These are phyloP conservation scores for Exophiala lecanii-corni DNA, from an alignment of 2,329 filamentous ascomycete genomes.

Conservation along the genomic window DNA sequence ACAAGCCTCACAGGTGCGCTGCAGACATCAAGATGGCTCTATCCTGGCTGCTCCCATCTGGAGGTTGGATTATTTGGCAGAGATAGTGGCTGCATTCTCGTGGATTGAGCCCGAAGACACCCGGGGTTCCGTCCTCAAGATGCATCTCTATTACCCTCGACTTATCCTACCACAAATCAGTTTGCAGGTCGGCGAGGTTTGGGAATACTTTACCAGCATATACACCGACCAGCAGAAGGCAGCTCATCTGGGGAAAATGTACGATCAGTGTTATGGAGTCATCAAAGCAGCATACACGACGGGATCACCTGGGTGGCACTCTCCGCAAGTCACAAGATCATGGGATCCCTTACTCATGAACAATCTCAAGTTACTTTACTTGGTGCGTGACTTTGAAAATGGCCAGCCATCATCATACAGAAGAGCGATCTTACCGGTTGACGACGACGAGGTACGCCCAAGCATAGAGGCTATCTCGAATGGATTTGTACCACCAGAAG, in stretches of 20 bases:
- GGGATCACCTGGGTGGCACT: neutral
- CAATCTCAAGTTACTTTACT: neutral
- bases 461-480: neutral
- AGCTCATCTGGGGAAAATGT: neutral
- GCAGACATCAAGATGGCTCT: neutral
- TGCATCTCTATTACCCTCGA: slow-evolving; percentile 7
- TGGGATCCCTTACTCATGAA: neutral
- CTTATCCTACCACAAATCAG: slow-evolving; percentile 8
- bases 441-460: neutral
- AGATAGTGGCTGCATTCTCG: slow-evolving; percentile 12
- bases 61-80: slow-evolving; percentile 10
- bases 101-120: slow-evolving; percentile 15
- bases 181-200: neutral
- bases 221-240: neutral
- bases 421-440: neutral
- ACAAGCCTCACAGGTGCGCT: neutral
- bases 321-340: neutral
- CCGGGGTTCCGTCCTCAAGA: slow-evolving; percentile 4
- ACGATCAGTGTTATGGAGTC: neutral
- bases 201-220: neutral
- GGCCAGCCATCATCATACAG: neutral
- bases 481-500: no score
- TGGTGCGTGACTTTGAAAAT: neutral
- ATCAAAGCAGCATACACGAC: neutral
- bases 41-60: slow-evolving; percentile 11